phyloP scores from a whole-genome alignment of 2,329 filamentous ascomycete species.

The Epichloe baconii region DNA sequence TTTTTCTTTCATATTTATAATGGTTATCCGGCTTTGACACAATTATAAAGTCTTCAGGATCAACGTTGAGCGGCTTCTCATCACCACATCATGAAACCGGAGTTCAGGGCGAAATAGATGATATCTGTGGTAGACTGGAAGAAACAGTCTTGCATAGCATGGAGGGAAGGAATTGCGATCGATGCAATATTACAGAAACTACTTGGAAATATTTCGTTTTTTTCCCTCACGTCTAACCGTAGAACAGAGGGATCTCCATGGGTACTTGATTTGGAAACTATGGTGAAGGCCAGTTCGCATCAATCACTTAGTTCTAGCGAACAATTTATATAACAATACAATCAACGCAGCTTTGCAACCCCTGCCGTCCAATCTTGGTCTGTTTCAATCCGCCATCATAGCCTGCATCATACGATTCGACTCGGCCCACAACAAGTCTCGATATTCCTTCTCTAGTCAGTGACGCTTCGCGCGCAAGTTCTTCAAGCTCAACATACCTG shows the following conservation, averaged over 20 bases:
- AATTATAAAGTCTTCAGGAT: not conserved
- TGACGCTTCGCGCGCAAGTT: too few relatives aligned
- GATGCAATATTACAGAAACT: not conserved
- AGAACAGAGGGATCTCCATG: too few relatives aligned
- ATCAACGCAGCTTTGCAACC: too few relatives aligned
- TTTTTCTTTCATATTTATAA: not conserved
- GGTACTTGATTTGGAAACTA: too few relatives aligned
- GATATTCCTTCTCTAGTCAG: constrained; percentile 3
- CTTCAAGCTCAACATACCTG: constrained; percentile 9
- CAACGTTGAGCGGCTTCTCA: not conserved
- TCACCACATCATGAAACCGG: not conserved
- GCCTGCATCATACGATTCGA: constrained; percentile 14
- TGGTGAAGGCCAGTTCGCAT: too few relatives aligned
- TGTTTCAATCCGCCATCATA: constrained; percentile 10
- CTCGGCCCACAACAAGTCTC: constrained; percentile 3
- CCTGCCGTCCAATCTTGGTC: not conserved
- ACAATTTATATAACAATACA: not conserved
- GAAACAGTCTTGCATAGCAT: not conserved
- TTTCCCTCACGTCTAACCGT: too few relatives aligned
- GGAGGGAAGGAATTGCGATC: not conserved
- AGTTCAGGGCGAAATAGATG: not conserved
- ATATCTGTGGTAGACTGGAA: not conserved
- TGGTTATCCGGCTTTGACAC: not conserved
- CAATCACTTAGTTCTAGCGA: too few relatives aligned
- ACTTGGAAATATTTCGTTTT: too few relatives aligned